These are phyloP conservation scores for Starmerella ratchasimensis DNA, from an alignment of 805 yeast genomes.

Conservation along the genomic window DNA sequence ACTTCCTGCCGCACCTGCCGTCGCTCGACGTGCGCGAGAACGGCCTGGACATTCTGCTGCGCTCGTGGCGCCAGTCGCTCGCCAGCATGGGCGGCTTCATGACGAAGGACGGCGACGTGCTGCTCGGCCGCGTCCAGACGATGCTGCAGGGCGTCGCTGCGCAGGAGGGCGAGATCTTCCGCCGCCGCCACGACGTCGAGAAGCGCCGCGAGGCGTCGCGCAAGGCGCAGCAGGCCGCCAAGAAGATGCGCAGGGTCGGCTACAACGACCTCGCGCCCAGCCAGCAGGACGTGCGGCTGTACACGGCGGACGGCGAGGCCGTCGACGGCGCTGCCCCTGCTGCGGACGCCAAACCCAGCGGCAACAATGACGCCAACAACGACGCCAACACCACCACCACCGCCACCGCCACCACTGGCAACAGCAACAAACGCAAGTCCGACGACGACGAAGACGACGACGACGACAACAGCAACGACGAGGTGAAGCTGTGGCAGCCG, in stretches of 20 bases:
- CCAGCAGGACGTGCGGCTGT: slow-evolving; percentile 54
- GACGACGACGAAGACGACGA: slow-evolving; percentile 11
- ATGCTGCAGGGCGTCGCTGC: slow-evolving; percentile 49
- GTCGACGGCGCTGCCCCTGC: slow-evolving; percentile 31
- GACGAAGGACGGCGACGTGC: slow-evolving; percentile 79
- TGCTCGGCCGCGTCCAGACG: slow-evolving; percentile 61
- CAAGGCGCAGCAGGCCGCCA: slow-evolving; percentile 16
- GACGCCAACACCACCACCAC: slow-evolving; percentile 4
- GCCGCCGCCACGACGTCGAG: slow-evolving; percentile 55
- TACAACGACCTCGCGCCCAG: slow-evolving; percentile 31
- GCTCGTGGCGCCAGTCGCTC: slow-evolving; percentile 66
- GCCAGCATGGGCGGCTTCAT: slow-evolving; percentile 60
- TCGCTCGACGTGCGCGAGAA: slow-evolving; percentile 88
- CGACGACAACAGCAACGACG: slow-evolving; percentile 30
- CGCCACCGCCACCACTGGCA: background rate
- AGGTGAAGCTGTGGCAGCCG: slow-evolving; percentile 65
- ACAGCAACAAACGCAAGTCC: background rate
- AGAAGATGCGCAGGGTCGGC: slow-evolving; percentile 22
- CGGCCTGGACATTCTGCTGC: slow-evolving; percentile 69
- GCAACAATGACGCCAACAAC: slow-evolving; percentile 30
- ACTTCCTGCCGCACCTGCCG: slow-evolving; percentile 93
- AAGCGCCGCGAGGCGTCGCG: slow-evolving; percentile 43
- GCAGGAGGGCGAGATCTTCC: slow-evolving; percentile 69
- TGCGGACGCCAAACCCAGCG: slow-evolving; percentile 35
- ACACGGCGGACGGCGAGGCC: slow-evolving; percentile 58